A percentile compares a stretch with the other conserved stretches of the same genome.
These are phyloP conservation scores for Lojkania enalia DNA, from an alignment of 2,329 filamentous ascomycete species.

Conservation along the genomic window DNA sequence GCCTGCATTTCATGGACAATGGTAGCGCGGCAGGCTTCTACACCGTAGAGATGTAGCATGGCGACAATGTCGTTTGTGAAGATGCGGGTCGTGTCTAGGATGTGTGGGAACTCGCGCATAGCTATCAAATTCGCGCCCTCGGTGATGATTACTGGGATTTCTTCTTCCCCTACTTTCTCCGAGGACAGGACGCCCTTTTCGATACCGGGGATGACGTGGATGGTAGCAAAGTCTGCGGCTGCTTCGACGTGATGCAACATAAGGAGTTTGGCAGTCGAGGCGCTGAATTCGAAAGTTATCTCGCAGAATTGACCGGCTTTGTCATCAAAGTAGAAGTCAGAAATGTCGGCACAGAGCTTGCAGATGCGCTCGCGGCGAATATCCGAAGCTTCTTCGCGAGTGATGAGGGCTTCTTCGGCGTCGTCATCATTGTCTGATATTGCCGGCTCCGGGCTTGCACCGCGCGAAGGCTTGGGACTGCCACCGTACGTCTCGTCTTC, in stretches of 20 bases:
- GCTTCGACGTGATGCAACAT: conserved; percentile 90
- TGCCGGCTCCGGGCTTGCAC: conserved; percentile 40
- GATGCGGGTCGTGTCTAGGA: conserved; percentile 83
- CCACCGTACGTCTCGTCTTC: conserved; percentile 59
- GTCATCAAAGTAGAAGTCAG: conserved; percentile 79
- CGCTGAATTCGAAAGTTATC: conserved; percentile 81
- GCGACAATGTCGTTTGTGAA: conserved; percentile 91
- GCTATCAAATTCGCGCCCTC: conserved; percentile 85
- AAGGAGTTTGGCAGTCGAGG: conserved; percentile 81
- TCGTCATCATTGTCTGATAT: conserved; percentile 32
- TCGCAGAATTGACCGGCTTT: conserved; percentile 72
- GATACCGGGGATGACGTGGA: conserved; percentile 83
- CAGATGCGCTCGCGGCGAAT: conserved; percentile 42
- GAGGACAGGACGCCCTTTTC: conserved; percentile 69
- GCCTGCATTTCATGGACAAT: conserved; percentile 84
- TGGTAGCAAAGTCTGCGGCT: conserved; percentile 74
- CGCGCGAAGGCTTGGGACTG: conserved; percentile 46
- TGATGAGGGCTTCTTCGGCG: conserved; percentile 21
- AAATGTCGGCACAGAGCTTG: conserved; percentile 63
- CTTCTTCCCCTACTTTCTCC: conserved; percentile 51
- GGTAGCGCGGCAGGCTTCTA: conserved; percentile 85
- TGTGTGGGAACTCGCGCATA: conserved; percentile 85
- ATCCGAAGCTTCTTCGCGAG: conserved; percentile 35
- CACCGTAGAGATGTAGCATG: conserved; percentile 83
- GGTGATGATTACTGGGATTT: conserved; percentile 64